Base-by-base conservation (phyloP, 2,329 filamentous ascomycete species). In the Trichoderma polysporum region DNA sequence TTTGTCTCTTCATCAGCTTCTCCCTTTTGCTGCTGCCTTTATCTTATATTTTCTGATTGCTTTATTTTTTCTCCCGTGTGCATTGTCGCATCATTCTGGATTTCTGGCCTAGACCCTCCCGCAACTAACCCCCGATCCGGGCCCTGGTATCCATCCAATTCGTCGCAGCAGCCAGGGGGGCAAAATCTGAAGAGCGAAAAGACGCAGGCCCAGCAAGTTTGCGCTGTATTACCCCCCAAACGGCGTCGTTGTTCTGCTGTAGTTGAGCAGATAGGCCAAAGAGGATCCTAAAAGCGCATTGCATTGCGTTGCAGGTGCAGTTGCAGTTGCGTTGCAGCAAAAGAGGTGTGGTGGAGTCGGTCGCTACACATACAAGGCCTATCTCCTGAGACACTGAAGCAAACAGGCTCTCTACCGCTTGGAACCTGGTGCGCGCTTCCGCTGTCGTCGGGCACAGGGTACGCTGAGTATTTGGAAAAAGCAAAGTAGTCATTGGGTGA, bases 121-220 rank as follows among this genome's bases (percentile, higher is more conserved):
- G n/a, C 54, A 58, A 17, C 17, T 25, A 15, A 25, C 45, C 60
- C 59, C 61, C 61, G 39, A 64, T 35, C 37, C 49, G 39, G 50
- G 15, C 61, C 61, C 61, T 37, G 50, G 61, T 64, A 64, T 64
- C 61, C 61, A 56, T 64, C 61, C 50, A 64, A 64, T 64, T 64
- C 61, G 50, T 64, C 37, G 37, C 61, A 64, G 50, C 60, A 63
- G 61, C 33, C 61, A 54, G 50, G 61, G 61, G 61, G 35, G 35
- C 25, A 27, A 56, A 64, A 35, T 12, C 25, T 33, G 27, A 64
- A 27, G 27, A 41, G 57, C 29, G 27, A 49, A 49, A 49, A 7
- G 39, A 45, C 56, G 37, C 56, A 41, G 29, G 52, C 52, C 52
- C 49, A 29, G 22, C 17, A 57, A 19, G 33, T 37, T 27, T 47